A percentile compares a stretch with the other conserved stretches of the same genome.
phyloP scores from a whole-genome alignment of 169 alveolate genomes.

The Plasmodium vinckei region DNA sequence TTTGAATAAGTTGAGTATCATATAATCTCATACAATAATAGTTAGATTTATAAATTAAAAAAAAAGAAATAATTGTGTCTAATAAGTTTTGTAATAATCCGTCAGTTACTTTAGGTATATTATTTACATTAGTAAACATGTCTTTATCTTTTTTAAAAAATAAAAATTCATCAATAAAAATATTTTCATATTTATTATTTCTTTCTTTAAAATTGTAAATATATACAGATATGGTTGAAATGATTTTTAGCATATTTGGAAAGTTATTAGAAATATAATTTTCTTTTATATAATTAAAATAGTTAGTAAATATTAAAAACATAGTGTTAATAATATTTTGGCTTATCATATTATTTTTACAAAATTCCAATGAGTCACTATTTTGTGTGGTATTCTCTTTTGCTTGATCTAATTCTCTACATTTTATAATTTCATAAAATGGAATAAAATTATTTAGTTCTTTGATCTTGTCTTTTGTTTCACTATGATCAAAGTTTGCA shows the following conservation, averaged over 20 bases:
- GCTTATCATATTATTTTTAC: background rate
- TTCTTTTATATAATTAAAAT: constrained; percentile 6
- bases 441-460: background rate
- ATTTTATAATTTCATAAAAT: background rate
- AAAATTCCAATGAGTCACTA: background rate
- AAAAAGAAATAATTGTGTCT: constrained; percentile 1
- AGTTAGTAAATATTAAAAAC: constrained; percentile 12
- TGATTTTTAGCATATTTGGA: background rate
- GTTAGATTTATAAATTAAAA: background rate
- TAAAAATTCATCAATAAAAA: background rate
- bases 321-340: constrained; percentile 3
- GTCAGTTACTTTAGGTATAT: background rate
- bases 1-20: background rate
- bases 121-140: background rate
- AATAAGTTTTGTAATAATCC: background rate
- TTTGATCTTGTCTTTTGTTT: background rate
- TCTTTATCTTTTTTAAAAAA: background rate
- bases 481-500: background rate
- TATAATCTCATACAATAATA: background rate
- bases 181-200: background rate
- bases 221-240: background rate
- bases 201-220: background rate
- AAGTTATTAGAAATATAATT: background rate
- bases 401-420: background rate
- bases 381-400: background rate